phyloP scores from a whole-genome alignment of 2,329 filamentous ascomycete species.

The Fragosphaeria purpurea region DNA sequence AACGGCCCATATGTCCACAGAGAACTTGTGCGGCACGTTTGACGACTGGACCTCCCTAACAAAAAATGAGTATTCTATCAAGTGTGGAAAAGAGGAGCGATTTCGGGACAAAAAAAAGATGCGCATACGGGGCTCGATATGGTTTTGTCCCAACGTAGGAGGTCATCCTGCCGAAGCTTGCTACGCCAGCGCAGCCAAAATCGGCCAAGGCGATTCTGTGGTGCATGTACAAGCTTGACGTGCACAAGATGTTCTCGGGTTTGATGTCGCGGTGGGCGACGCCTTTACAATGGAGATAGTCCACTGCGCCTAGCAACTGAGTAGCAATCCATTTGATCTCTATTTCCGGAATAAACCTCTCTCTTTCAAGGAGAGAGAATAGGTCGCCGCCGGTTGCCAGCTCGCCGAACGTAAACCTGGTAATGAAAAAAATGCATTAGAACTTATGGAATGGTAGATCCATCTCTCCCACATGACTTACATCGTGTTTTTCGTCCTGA shows the following conservation, averaged over 20 bases:
- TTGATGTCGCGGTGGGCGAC: conserved; percentile 46
- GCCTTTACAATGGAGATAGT: conserved; percentile 38
- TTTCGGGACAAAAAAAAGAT: too few species aligned
- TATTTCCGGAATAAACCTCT: conserved; percentile 27
- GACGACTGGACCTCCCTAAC: conserved; percentile 30
- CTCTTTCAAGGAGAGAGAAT: conserved; percentile 35
- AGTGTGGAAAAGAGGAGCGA: not conserved
- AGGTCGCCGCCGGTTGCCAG: conserved; percentile 46
- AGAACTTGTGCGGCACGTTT: conserved; percentile 20
- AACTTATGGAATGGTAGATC: too few species aligned
- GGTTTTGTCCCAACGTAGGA: conserved; percentile 35
- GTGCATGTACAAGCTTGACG: conserved; percentile 31
- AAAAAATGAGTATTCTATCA: not conserved
- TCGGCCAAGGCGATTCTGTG: conserved; percentile 42
- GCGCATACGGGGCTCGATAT: conserved; percentile 41
- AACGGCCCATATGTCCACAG: conserved; percentile 44
- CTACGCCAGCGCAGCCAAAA: conserved; percentile 38
- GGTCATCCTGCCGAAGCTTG: conserved; percentile 30
- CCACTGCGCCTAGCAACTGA: conserved; percentile 36
- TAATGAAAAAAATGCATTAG: too few species aligned
- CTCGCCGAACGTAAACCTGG: conserved; percentile 46
- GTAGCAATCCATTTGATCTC: conserved; percentile 35
- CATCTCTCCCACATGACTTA: conserved; percentile 19
- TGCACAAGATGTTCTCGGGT: conserved; percentile 43
- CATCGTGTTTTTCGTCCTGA: conserved; percentile 36